Conservation (phyloP, 768 basidiomycete species). For the Kwoniella botswanensis region DNA sequence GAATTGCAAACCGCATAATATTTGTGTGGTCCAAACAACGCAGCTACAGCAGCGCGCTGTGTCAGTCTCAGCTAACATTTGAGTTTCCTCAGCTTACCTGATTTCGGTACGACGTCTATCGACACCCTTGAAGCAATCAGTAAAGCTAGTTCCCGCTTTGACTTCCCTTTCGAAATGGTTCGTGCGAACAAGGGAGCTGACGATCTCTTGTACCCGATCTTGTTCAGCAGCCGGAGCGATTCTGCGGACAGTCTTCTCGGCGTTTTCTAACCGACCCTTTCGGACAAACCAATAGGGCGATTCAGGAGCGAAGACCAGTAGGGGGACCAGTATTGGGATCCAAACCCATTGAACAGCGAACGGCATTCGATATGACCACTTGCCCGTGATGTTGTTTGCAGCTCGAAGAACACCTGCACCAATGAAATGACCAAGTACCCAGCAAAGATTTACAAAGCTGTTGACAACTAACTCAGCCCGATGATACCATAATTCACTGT, state of each 20-base stretch:
- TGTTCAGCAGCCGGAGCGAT: slow-evolving; percentile 20
- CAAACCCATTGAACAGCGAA: slow-evolving; percentile 50
- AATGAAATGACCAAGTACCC: slow-evolving; percentile 53
- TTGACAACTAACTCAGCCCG: slow-evolving; percentile 33
- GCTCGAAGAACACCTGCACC: slow-evolving; percentile 37
- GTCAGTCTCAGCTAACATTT: not conserved
- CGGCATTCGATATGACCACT: slow-evolving; percentile 23
- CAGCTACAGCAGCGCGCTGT: slow-evolving; percentile 27
- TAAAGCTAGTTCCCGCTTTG: slow-evolving; percentile 32
- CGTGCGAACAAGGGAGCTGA: slow-evolving; percentile 45
- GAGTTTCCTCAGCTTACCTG: slow-evolving; percentile 4
- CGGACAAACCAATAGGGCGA: slow-evolving; percentile 41
- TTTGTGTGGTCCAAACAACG: slow-evolving; percentile 21
- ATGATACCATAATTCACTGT: slow-evolving; percentile 23
- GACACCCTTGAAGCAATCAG: slow-evolving; percentile 46
- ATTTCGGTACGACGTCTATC: slow-evolving; percentile 52
- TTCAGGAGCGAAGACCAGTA: slow-evolving; percentile 42
- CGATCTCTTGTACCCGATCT: slow-evolving; percentile 21
- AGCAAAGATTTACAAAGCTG: slow-evolving; percentile 49
- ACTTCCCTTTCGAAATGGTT: slow-evolving; percentile 42
- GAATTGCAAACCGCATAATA: slow-evolving; percentile 28
- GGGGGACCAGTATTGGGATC: slow-evolving; percentile 35
- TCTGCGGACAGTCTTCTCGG: slow-evolving; percentile 27
- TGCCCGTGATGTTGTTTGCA: slow-evolving; percentile 16
- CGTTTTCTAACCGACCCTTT: slow-evolving; percentile 36